Evolutionary conservation across 2,329 filamentous ascomycete species (phyloP), one percentile per base, ranked within the genome.

Genomic region (Aspergillus fijiensis): DNA sequence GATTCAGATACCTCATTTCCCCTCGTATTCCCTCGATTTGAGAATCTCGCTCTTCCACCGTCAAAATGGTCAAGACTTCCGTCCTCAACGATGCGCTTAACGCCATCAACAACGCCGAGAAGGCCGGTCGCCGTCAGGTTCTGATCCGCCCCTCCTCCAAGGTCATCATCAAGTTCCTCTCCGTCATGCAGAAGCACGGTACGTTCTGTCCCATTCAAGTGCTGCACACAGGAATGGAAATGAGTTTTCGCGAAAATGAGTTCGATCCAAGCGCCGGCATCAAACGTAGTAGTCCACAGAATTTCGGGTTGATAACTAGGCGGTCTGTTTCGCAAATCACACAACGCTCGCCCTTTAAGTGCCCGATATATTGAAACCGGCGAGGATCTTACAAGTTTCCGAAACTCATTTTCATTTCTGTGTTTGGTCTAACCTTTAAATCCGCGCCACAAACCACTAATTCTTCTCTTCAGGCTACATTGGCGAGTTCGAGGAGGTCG

Each of bases 261-360:
- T 45, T n/a, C 7, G 39, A 45, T 45, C 39, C 39, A 1, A 35
- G 48, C 27, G 27, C 29, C n/a, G 35, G 25, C 27, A 45, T 10
- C 7, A 49, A 16, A 29, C 7, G 7, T 29, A 42, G 27, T 48
- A 21, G 21, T 25, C 63, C 58, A 51, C 59, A 65, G 69, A 69
- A 72, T 75, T 88, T 95, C 95, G 94, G 93, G 89, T 90, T 97
- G 92, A 98, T 98, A 98, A 98, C 95, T 99, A 96, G 94, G 91
- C 89, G 89, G 39, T 92, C 87, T 87, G 89, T 94, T 89, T 89
- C 87, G 87, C 86, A 79, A 77, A 72, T 71, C 81, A 85, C 81
- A 97, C 92, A 91, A 89, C 88, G 85, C 89, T 88, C 92, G 94
- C 92, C 93, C 92, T 99, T 98, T 99, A 98, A 98, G 88, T 96